Percentiles rank a stretch among this genome's conserved stretches.
These are phyloP conservation scores for Aspergillus campestris DNA, from an alignment of 495 filamentous ascomycete species.

Conservation along the genomic window DNA sequence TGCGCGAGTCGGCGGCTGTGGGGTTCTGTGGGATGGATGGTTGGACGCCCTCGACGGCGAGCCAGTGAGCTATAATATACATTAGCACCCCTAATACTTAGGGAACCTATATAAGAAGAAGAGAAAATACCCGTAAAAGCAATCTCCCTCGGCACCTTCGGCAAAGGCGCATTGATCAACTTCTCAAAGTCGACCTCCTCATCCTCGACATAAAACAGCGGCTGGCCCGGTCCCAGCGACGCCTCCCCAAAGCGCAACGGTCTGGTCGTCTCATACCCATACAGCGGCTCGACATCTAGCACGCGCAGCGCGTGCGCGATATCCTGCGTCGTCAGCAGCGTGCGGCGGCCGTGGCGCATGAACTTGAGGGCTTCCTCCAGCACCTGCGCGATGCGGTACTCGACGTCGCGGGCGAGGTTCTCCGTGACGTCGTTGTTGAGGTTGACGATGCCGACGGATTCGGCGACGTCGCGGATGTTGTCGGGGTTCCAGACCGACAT, in stretches of 20 bases:
- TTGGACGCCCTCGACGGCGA: slow-evolving; percentile 92
- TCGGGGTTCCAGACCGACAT: slow-evolving; percentile 88
- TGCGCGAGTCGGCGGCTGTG: slow-evolving; percentile 67
- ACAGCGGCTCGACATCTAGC: slow-evolving; percentile 88
- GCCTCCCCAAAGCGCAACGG: slow-evolving; percentile 89
- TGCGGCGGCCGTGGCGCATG: slow-evolving; percentile 84
- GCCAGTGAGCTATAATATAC: slow-evolving; percentile 67
- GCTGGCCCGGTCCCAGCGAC: slow-evolving; percentile 86
- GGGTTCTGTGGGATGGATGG: slow-evolving; percentile 95
- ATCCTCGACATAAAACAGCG: slow-evolving; percentile 94
- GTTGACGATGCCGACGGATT: slow-evolving; percentile 79
- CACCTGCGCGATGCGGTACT: slow-evolving; percentile 87
- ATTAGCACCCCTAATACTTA: slow-evolving; percentile 18
- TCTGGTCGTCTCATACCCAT: slow-evolving; percentile 85
- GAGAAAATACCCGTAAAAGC: slow-evolving; percentile 67
- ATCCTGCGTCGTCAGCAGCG: slow-evolving; percentile 75
- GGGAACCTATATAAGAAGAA: too few species aligned
- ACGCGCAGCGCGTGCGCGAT: slow-evolving; percentile 72
- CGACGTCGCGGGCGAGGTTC: slow-evolving; percentile 82
- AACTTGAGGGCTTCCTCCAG: slow-evolving; percentile 88
- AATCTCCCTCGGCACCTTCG: slow-evolving; percentile 89
- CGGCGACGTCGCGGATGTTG: slow-evolving; percentile 88
- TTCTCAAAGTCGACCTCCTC: slow-evolving; percentile 99
- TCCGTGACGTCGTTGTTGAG: slow-evolving; percentile 76
- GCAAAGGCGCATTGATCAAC: slow-evolving; percentile 89